Evolutionary conservation across 768 basidiomycete species (phyloP), one percentile per base, ranked within the genome.

Genomic region (Phallus indusiatus): DNA sequence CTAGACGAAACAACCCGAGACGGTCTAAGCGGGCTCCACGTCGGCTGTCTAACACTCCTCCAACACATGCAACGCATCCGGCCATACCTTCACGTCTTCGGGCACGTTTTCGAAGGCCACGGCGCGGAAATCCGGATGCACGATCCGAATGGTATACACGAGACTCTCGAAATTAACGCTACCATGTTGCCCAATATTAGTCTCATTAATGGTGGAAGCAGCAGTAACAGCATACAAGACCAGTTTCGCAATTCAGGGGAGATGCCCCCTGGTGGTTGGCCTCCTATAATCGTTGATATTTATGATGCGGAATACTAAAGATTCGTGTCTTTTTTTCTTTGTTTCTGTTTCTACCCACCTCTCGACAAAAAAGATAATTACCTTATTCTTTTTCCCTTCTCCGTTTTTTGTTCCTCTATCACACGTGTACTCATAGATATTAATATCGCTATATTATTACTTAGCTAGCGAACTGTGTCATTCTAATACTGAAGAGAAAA

Each of bases 101-200:
- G 59, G 9, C 59, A 60, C 18, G 54, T 60, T 54, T 54, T 55
- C 37, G 57, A 59, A 59, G 57, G 57, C 4, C 42, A 42, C n/a
- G 42, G 42, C 4, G 42, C 42, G 4, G 42, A 42, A 42, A n/a
- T 42, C 12, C 42, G 42, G 42, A 42, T 42, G 42, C 42, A 42
- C 42, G 42, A 42, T 42, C 42, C 42, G 42, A n/a, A 42, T 14
- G 42, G 42, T 10, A 42, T 42, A 42, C 12, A 14, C n/a, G 42
- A 42, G n/a, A 42, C 42, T n/a, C 42, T 42, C n/a, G 42, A 42
- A 42, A 42, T 42, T 42, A 42, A 42, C n/a, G 42, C 42, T 14
- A 42, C 42, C n/a, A 14, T n/a, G 42, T 14, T 42, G 12, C 42
- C 42, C 12, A 42, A 12, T n/a, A 11, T 12, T 42, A n/a, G 42